phyloP scores from a whole-genome alignment of 306 rosid species.

The Gastrolobium villosum region DNA sequence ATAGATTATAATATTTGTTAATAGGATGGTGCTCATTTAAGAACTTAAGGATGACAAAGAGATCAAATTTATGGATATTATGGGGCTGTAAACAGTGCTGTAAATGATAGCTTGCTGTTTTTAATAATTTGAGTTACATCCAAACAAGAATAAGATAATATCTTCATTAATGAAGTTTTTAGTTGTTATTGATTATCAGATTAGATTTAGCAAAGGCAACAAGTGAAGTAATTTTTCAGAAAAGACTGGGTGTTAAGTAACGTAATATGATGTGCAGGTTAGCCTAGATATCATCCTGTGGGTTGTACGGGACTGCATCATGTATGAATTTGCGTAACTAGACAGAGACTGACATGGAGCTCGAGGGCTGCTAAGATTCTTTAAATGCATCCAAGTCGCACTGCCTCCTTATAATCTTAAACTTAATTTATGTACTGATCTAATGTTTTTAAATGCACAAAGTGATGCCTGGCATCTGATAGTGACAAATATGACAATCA shows the following conservation, averaged over 20 bases:
- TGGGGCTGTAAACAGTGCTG: not conserved
- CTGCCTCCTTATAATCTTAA: not conserved
- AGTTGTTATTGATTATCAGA: not conserved
- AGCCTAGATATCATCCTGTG: conserved; percentile 2
- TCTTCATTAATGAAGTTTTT: conserved; percentile 15
- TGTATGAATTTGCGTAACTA: not conserved
- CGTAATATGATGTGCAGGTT: conserved; percentile 2
- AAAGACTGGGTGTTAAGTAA: conserved; percentile 6
- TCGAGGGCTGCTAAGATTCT: conserved; percentile 1
- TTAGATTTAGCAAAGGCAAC: conserved; percentile 33
- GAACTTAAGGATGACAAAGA: not conserved
- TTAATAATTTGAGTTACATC: not conserved
- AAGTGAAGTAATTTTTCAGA: conserved; percentile 5
- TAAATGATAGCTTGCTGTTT: conserved; percentile 8
- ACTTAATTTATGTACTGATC: not conserved
- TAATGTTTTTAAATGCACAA: not conserved
- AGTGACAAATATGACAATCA: not conserved
- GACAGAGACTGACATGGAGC: not conserved
- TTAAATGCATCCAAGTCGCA: not conserved
- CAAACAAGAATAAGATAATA: conserved; percentile 13
- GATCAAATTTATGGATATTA: conserved; percentile 15
- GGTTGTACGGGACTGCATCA: not conserved
- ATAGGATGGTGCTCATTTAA: conserved; percentile 7
- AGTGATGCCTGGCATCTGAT: not conserved
- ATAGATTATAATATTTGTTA: not conserved